phyloP scores from a whole-genome alignment of 164 flowering plant species.

The Umbellularia californica region DNA sequence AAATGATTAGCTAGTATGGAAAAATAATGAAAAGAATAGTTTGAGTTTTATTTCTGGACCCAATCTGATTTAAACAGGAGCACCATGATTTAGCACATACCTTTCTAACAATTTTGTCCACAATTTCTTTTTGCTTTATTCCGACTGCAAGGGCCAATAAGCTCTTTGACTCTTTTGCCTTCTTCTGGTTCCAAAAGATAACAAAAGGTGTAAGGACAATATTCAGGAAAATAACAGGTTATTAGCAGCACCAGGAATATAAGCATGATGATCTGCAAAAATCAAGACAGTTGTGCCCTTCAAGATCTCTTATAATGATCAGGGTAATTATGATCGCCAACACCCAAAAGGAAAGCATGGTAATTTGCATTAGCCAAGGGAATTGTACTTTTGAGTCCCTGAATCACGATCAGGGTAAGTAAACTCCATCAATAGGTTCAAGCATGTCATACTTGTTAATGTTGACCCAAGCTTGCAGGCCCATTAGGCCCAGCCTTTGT shows the following conservation, averaged over 20 bases:
- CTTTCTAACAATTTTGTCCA: slow-evolving; percentile 66
- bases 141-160: slow-evolving; percentile 86
- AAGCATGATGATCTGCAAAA: neutral
- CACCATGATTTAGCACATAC: slow-evolving; percentile 23
- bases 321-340: too few species aligned
- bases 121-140: slow-evolving; percentile 64
- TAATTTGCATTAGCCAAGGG: too few species aligned
- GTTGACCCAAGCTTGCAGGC: too few species aligned
- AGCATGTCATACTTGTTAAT: too few species aligned
- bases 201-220: neutral
- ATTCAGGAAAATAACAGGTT: neutral
- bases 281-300: neutral
- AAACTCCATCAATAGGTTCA: too few species aligned
- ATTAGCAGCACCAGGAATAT: neutral
- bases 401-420: too few species aligned
- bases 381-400: too few species aligned
- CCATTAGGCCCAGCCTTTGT: too few species aligned
- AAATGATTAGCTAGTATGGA: neutral
- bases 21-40: neutral
- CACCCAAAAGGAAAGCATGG: too few species aligned
- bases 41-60: neutral
- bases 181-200: slow-evolving; percentile 25
- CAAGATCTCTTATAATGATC: too few species aligned
- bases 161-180: slow-evolving; percentile 33
- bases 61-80: neutral